phyloP scores from a whole-genome alignment of 1,284 basidiomycete genomes.

The Paramarasmius palmivorus region DNA sequence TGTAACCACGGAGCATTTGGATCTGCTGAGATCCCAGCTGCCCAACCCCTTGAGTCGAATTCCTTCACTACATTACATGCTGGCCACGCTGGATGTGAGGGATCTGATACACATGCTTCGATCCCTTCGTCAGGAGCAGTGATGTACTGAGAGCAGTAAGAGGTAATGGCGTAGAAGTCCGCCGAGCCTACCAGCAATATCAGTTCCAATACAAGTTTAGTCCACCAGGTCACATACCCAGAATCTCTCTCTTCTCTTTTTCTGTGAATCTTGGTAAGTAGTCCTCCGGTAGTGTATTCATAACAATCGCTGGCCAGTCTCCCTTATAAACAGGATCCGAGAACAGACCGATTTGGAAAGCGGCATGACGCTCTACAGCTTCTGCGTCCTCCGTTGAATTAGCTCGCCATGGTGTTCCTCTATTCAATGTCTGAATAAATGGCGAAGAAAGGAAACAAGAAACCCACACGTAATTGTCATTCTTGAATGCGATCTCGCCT shows the following conservation, averaged over 20 bases:
- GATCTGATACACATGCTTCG: slow-evolving; percentile 37
- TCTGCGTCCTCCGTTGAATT: slow-evolving; percentile 42
- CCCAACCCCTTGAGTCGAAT: slow-evolving; percentile 45
- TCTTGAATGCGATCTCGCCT: slow-evolving; percentile 50
- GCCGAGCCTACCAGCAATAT: slow-evolving; percentile 43
- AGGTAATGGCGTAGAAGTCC: slow-evolving; percentile 50
- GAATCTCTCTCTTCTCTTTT: slow-evolving; percentile 39
- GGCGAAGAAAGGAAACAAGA: slow-evolving; percentile 15
- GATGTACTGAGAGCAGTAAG: slow-evolving; percentile 41
- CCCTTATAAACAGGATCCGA: slow-evolving; percentile 46
- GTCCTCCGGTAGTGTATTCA: slow-evolving; percentile 40
- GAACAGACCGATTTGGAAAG: slow-evolving; percentile 46
- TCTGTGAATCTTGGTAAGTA: slow-evolving; percentile 45
- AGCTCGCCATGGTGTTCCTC: slow-evolving; percentile 44
- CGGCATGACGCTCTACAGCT: slow-evolving; percentile 45
- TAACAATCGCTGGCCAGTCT: slow-evolving; percentile 49
- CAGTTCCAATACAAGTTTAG: no score
- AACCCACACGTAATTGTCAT: slow-evolving; percentile 47
- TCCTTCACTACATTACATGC: slow-evolving; percentile 36
- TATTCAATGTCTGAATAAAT: slow-evolving; percentile 15
- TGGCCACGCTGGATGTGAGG: slow-evolving; percentile 44
- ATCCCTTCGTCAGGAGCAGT: slow-evolving; percentile 41
- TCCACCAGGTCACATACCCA: no score
- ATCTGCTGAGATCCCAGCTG: slow-evolving; percentile 40
- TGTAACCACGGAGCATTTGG: slow-evolving; percentile 40